Evolutionary conservation across 768 basidiomycete species (phyloP).

Genomic region (Tremella yokohamensis): DNA sequence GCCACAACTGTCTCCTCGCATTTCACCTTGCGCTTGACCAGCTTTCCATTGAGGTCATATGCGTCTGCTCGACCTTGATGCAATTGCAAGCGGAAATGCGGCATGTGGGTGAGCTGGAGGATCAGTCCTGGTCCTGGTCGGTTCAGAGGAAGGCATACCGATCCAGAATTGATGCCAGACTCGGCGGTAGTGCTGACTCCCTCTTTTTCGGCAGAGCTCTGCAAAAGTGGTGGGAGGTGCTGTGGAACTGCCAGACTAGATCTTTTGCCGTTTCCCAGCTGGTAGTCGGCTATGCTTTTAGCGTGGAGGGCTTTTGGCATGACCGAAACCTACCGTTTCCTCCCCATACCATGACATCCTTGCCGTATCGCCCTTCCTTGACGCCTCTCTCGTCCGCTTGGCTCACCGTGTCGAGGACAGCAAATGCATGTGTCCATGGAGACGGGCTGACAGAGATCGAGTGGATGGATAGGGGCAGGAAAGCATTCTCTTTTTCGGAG

Average conservation of each 20-base stretch:
- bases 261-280: conserved; percentile 53
- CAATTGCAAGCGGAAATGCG: conserved; percentile 52
- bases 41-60: conserved; percentile 40
- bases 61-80: conserved; percentile 41
- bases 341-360: conserved; percentile 52
- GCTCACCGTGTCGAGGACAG: conserved; percentile 64
- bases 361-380: conserved; percentile 44
- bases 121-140: conserved; percentile 6
- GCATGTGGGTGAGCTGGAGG: conserved; percentile 48
- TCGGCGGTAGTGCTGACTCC: conserved; percentile 15
- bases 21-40: conserved; percentile 45
- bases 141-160: conserved; percentile 20
- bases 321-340: conserved; percentile 38
- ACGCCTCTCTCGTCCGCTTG: conserved; percentile 52
- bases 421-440: conserved; percentile 67
- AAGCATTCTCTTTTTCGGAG: conserved; percentile 61
- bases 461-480: conserved; percentile 64
- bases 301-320: conserved; percentile 12
- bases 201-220: conserved; percentile 10
- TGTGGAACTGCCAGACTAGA: conserved; percentile 53
- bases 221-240: conserved; percentile 50
- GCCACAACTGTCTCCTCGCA: conserved; percentile 51
- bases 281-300: conserved; percentile 39
- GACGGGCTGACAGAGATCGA: conserved; percentile 58
- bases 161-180: conserved; percentile 40